Evolutionary conservation across 2,329 filamentous ascomycete species (phyloP), one percentile per base, ranked within the genome.

Genomic region (Pseudogymnoascus sp.): DNA sequence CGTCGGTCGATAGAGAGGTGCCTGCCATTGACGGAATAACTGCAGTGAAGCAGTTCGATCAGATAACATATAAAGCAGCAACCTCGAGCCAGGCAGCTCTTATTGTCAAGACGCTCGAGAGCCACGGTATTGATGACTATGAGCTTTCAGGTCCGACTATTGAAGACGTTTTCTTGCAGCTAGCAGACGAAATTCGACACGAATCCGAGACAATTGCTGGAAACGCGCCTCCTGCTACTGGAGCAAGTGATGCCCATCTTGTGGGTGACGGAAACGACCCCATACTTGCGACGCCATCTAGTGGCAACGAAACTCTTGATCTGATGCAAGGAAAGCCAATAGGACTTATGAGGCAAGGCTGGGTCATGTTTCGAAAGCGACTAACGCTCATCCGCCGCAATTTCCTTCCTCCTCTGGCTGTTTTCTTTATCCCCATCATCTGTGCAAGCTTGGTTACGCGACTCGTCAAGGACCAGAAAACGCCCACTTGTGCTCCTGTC

Each of bases 91-190:
- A 87, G 50, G 90, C 90, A 0, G 88, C 90, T 0, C 74, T 80
- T 3, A 87, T 93, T 50, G 88, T 96, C 64, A 80, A 81, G 57
- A 74, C 80, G 8, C 78, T 97, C 1, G 88, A 96, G 71, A 74
- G 78, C 0, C 77, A 80, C 1, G 84, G 84, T 0, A 80, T 95
- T 40, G 79, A 79, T 13, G 88, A 95, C 62, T 96, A 96, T 71
- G 86, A 92, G 62, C 89, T 96, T 66, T 89, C 88, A 13, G 91
- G 91, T 0, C 93, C 92, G 0, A 95, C 90, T 0, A 92, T 97
- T 40, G 93, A 97, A 71, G 92, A 96, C 67, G 92, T 96, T 0
- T 97, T 97, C 73, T 76, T 97, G 24, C 87, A 90, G 66, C 80
- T 96, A 39, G 90, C 92, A 0, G 89, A 93, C 69, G 92, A 96